Percentiles rank a stretch among this genome's conserved stretches.
Conservation (phyloP, 768 basidiomycete genomes). For the Coprinellus micaceus region DNA sequence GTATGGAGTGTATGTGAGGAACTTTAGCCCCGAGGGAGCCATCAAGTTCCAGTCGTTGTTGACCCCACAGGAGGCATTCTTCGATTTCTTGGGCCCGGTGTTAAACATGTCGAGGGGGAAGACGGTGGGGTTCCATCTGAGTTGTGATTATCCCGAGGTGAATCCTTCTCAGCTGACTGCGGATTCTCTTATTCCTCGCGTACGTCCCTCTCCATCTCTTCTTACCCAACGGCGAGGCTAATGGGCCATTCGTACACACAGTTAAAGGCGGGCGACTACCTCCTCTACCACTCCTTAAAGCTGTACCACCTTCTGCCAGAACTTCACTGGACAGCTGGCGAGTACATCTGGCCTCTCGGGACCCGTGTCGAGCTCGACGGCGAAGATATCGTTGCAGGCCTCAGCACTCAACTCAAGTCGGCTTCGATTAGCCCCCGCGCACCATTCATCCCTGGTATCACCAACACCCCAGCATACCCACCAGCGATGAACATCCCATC, state of each 20-base stretch:
- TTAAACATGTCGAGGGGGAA: slow-evolving; percentile 69
- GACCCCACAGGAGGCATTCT: slow-evolving; percentile 68
- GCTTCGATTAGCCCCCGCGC: background rate
- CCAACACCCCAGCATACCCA: slow-evolving; percentile 18
- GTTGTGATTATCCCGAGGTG: slow-evolving; percentile 56
- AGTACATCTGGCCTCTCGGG: slow-evolving; percentile 77
- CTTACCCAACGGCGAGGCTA: background rate
- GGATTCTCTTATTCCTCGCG: slow-evolving; percentile 65
- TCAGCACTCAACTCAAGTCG: slow-evolving; percentile 11
- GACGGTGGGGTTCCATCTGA: slow-evolving; percentile 70
- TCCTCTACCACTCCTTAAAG: slow-evolving; percentile 74
- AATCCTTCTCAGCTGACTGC: slow-evolving; percentile 69
- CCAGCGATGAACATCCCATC: slow-evolving; percentile 17
- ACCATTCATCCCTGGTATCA: slow-evolving; percentile 16
- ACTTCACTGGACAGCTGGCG: slow-evolving; percentile 79
- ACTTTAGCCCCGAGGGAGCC: slow-evolving; percentile 50
- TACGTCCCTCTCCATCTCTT: slow-evolving; percentile 31
- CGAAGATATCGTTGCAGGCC: slow-evolving; percentile 31
- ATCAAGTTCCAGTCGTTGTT: slow-evolving; percentile 51
- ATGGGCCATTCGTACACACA: slow-evolving; percentile 22
- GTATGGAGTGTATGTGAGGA: slow-evolving; percentile 67
- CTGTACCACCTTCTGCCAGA: slow-evolving; percentile 71
- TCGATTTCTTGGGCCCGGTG: slow-evolving; percentile 68
- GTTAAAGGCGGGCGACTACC: slow-evolving; percentile 75
- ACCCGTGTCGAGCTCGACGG: slow-evolving; percentile 60